phyloP scores from a whole-genome alignment of 2,329 filamentous ascomycete species.

The Bipolaris bicolor region DNA sequence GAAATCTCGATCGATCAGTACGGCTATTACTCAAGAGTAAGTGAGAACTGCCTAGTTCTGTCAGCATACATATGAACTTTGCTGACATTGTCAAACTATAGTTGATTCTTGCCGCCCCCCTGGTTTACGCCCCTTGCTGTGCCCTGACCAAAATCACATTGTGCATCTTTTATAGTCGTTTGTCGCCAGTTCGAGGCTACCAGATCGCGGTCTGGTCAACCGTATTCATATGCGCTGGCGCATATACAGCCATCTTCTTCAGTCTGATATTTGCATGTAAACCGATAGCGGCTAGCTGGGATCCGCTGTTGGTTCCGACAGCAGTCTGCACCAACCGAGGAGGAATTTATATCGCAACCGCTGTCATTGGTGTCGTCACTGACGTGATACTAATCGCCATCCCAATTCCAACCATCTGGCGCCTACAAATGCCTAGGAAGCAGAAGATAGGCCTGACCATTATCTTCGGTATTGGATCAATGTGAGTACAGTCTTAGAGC shows the following conservation, averaged over 20 bases:
- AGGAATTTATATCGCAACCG: constrained; percentile 31
- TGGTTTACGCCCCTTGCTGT: constrained; percentile 20
- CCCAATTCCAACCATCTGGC: constrained; percentile 26
- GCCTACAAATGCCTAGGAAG: constrained; percentile 27
- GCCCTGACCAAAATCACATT: constrained; percentile 27
- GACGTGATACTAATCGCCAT: constrained; percentile 27
- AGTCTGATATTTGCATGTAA: constrained; percentile 30
- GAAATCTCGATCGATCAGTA: constrained; percentile 26
- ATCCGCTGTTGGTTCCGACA: constrained; percentile 17
- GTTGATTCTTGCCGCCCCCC: constrained; percentile 26
- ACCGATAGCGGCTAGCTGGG: constrained; percentile 29
- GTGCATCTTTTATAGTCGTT: constrained; percentile 27
- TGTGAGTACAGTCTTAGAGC: constrained; percentile 13
- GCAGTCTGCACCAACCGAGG: constrained; percentile 26
- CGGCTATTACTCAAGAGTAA: constrained; percentile 21
- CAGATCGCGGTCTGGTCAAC: constrained; percentile 22
- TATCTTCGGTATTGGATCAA: constrained; percentile 29
- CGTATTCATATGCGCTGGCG: constrained; percentile 24
- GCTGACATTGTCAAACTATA: constrained; percentile 4
- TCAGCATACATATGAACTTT: neutral
- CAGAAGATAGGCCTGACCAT: constrained; percentile 26
- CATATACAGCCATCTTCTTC: constrained; percentile 31
- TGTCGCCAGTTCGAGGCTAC: constrained; percentile 16
- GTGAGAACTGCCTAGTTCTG: neutral
- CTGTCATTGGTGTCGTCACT: constrained; percentile 27